phyloP scores from a whole-genome alignment of 2,329 filamentous ascomycete species.

The Diplocarpon rosae region DNA sequence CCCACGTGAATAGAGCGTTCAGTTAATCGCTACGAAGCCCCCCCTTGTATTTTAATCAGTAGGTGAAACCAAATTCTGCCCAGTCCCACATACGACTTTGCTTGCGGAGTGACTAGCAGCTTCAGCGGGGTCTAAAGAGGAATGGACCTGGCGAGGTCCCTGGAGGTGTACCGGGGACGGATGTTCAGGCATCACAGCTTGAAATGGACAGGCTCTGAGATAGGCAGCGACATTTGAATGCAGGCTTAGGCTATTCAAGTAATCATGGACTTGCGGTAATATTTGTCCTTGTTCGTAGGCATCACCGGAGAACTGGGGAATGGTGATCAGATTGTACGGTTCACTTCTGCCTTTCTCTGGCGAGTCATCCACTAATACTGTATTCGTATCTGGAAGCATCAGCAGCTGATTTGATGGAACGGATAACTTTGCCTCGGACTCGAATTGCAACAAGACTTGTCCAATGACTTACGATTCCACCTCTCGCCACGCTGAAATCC shows the following conservation, averaged over 20 bases:
- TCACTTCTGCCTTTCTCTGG: slow-evolving; percentile 69
- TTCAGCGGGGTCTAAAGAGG: background rate
- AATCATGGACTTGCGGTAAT: slow-evolving; percentile 49
- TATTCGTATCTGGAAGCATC: slow-evolving; percentile 51
- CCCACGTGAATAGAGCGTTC: no score
- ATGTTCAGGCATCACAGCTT: background rate
- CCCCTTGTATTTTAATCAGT: background rate
- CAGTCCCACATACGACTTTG: background rate
- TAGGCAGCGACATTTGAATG: slow-evolving; percentile 53
- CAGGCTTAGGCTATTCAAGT: slow-evolving; percentile 42
- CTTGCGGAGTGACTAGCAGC: background rate
- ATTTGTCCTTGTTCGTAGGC: slow-evolving; percentile 32
- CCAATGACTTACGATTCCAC: slow-evolving; percentile 44
- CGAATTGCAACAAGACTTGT: no score
- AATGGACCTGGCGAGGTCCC: background rate
- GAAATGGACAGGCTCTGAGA: slow-evolving; percentile 42
- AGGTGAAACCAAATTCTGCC: background rate
- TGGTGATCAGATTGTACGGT: slow-evolving; percentile 68
- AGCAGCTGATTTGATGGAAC: slow-evolving; percentile 25
- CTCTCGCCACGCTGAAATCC: slow-evolving; percentile 28
- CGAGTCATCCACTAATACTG: slow-evolving; percentile 81
- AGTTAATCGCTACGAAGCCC: background rate
- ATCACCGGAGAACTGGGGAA: slow-evolving; percentile 63
- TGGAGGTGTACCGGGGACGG: background rate
- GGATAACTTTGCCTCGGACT: no score